These are phyloP conservation scores for Trametes cingulata DNA, from an alignment of 768 basidiomycete genomes.

Conservation along the genomic window DNA sequence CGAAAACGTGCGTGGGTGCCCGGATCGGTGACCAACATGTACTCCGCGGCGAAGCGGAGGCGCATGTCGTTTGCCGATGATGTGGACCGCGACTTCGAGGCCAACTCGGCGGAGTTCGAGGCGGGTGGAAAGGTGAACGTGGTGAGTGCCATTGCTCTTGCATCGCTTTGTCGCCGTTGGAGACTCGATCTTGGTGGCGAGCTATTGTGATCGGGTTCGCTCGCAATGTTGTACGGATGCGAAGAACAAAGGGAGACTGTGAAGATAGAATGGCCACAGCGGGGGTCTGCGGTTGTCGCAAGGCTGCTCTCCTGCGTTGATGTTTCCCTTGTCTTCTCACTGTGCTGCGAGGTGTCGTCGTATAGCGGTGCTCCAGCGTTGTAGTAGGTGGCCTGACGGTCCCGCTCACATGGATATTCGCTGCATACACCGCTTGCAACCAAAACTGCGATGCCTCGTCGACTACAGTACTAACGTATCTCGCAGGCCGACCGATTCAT, in stretches of 20 bases:
- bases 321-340: too few species aligned
- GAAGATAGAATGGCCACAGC: neutral
- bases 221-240: neutral
- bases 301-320: too few species aligned
- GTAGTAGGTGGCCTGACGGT: too few species aligned
- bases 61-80: slow-evolving; percentile 37
- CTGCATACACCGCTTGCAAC: too few species aligned
- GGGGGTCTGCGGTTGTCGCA: too few species aligned
- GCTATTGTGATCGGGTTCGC: neutral
- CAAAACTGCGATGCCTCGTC: too few species aligned
- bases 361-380: too few species aligned
- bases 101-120: neutral
- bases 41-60: slow-evolving; percentile 42
- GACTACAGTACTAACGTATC: neutral
- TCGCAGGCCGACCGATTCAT: slow-evolving; percentile 64
- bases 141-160: slow-evolving; percentile 32
- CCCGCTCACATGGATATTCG: too few species aligned
- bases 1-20: slow-evolving; percentile 28
- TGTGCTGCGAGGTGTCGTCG: too few species aligned
- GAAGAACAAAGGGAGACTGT: slow-evolving; percentile 8
- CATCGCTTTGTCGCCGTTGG: neutral
- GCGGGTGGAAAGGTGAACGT: slow-evolving; percentile 39
- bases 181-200: neutral
- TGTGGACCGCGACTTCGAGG: slow-evolving; percentile 1
- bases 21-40: slow-evolving; percentile 40